Conservation (phyloP, 441 rosid genomes). For the Gossypium lobatum region DNA sequence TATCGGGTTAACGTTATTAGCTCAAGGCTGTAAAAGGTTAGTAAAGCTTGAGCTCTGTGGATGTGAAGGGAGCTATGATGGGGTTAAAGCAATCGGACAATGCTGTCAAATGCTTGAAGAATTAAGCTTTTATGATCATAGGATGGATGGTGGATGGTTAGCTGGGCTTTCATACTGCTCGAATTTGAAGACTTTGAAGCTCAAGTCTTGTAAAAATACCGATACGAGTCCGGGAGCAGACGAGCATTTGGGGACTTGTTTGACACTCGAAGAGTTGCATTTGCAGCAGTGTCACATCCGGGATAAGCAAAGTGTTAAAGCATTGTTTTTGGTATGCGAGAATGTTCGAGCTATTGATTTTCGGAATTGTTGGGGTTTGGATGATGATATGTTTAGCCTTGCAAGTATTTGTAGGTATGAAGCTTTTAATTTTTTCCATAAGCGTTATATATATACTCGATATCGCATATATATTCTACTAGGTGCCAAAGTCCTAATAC, state of each 20-base stretch:
- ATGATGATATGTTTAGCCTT: constrained; percentile 50
- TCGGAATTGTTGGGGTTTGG: constrained; percentile 76
- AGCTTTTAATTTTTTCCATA: background rate
- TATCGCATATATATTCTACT: background rate
- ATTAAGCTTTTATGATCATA: constrained; percentile 55
- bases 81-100: constrained; percentile 81
- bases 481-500: too few species aligned
- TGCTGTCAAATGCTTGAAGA: constrained; percentile 89
- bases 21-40: constrained; percentile 70
- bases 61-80: constrained; percentile 81
- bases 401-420: constrained; percentile 60
- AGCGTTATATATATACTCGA: background rate
- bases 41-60: constrained; percentile 69
- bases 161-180: constrained; percentile 57
- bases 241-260: constrained; percentile 60
- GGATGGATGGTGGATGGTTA: constrained; percentile 80
- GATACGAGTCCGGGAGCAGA: constrained; percentile 56
- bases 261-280: constrained; percentile 57
- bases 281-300: constrained; percentile 58
- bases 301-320: constrained; percentile 44
- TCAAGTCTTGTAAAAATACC: constrained; percentile 47
- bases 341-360: constrained; percentile 54
- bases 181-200: constrained; percentile 71
- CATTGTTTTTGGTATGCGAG: constrained; percentile 55
- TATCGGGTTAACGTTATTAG: constrained; percentile 69